Evolutionary conservation across 768 basidiomycete genomes (phyloP).

Genomic region (Tulasnella calospora): DNA sequence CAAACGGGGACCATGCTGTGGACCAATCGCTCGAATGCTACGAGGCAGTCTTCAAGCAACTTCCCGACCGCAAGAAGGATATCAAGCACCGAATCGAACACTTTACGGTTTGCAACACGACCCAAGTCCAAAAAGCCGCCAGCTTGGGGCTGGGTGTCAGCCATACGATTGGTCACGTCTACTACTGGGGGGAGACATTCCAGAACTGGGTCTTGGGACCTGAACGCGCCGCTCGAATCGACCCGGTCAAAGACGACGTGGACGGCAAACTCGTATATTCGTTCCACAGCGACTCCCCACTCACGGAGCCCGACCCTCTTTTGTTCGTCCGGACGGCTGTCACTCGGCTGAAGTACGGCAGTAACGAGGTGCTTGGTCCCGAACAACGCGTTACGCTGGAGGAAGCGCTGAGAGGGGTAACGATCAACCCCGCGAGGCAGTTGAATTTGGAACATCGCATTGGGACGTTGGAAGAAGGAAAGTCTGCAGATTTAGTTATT

Average conservation of each 20-base stretch:
- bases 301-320: background rate
- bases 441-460: background rate
- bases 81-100: slow-evolving; percentile 6
- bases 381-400: background rate
- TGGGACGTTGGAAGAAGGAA: background rate
- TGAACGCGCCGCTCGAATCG: slow-evolving; percentile 8
- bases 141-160: slow-evolving; percentile 8
- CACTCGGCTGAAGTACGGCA: background rate
- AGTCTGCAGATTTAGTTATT: slow-evolving; percentile 2
- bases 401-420: background rate
- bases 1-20: background rate
- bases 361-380: background rate
- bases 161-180: slow-evolving; percentile 2
- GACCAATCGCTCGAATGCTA: background rate
- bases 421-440: background rate
- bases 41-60: background rate
- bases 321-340: background rate
- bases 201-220: background rate
- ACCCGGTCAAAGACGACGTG: background rate
- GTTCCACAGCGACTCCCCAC: slow-evolving; percentile 4
- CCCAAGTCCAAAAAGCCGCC: background rate
- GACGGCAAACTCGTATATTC: background rate
- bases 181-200: background rate
- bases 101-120: background rate
- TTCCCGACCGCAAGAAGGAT: background rate